Evolutionary conservation across 225 moss, liverwort and hornwort genomes (phyloP), one percentile per base, ranked within the genome.

Genomic region (Marchantia polymorpha): DNA sequence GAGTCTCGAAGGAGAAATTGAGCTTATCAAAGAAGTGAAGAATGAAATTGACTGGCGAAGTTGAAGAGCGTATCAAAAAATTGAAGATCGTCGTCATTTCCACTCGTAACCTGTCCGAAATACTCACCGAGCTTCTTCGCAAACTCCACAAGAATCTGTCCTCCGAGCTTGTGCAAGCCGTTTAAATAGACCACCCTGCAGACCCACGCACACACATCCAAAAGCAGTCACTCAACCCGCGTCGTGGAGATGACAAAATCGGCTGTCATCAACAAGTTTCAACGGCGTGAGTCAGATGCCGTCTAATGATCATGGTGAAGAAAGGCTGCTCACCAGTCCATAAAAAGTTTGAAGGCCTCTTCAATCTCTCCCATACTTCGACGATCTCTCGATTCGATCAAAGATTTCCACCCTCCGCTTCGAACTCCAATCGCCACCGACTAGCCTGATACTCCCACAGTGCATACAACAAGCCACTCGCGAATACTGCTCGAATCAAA

Each of bases 311-410:
- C 39, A 39, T 39, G 64, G 6, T 10, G 26, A 39, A 39, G 39
- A 55, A 19, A 39, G 39, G 54, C 61, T 46, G 60, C 76, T 77
- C 76, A 77, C 76, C 76, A 77, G 10, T 77, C 76, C 76, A 77
- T 77, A 25, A 77, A 77, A 48, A 77, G 59, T 3, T 55, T 56
- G 26, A 77, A 77, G 16, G 56, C 46, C 61, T 77, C 56, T 60
- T 77, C 76, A 64, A 77, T 63, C 61, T 77, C 76, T 16, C 56
- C 76, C 76, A 77, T 77, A 12, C 10, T n/a, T 25, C 9, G 39
- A 39, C 39, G 39, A 25, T 50, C 58, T 17, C 61, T 46, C 5
- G 58, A 12, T 10, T 58, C 56, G 56, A 55, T 63, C 54, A 58
- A 6, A 16, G 2, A 12, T 27, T 3, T 17, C 69, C 17, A 39